Conservation (phyloP, 164 flowering plant genomes). For the Brasenia schreberi region DNA sequence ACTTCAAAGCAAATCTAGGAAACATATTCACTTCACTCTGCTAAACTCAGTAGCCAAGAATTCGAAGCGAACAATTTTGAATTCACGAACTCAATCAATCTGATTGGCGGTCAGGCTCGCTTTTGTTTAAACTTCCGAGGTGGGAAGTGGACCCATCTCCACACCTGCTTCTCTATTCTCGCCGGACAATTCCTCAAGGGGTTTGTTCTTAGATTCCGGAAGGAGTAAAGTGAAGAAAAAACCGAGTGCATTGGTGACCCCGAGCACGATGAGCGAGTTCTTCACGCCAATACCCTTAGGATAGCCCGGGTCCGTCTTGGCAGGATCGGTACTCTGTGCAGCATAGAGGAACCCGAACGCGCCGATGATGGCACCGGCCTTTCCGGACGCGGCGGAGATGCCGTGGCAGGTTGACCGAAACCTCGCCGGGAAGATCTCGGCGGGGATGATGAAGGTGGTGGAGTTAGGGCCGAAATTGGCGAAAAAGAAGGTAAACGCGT, state of each 20-base stretch:
- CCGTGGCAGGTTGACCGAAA: conserved; percentile 54
- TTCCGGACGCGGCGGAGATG: conserved; percentile 38
- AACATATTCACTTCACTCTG: too few species aligned
- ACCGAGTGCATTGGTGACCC: not conserved
- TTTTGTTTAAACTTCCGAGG: too few species aligned
- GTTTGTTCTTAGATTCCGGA: conserved; percentile 10
- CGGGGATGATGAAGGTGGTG: conserved; percentile 48
- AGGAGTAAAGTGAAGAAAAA: conserved; percentile 4
- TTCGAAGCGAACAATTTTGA: too few species aligned
- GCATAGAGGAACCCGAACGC: conserved; percentile 41
- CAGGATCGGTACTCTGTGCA: conserved; percentile 39
- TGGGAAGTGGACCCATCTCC: not conserved
- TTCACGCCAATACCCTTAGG: conserved; percentile 20
- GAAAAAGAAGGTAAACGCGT: conserved; percentile 45
- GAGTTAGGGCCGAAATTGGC: conserved; percentile 50
- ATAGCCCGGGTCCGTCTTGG: conserved; percentile 51
- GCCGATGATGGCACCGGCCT: conserved; percentile 47
- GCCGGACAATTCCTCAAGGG: conserved; percentile 7
- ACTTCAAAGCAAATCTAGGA: too few species aligned
- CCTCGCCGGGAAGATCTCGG: conserved; percentile 46
- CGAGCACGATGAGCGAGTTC: conserved; percentile 24
- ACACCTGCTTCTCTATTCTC: not conserved
- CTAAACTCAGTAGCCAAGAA: too few species aligned
- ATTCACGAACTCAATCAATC: too few species aligned
- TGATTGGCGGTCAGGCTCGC: too few species aligned